Evolutionary conservation across 345 rosid species (phyloP).

Genomic region (Brassica juncea): DNA sequence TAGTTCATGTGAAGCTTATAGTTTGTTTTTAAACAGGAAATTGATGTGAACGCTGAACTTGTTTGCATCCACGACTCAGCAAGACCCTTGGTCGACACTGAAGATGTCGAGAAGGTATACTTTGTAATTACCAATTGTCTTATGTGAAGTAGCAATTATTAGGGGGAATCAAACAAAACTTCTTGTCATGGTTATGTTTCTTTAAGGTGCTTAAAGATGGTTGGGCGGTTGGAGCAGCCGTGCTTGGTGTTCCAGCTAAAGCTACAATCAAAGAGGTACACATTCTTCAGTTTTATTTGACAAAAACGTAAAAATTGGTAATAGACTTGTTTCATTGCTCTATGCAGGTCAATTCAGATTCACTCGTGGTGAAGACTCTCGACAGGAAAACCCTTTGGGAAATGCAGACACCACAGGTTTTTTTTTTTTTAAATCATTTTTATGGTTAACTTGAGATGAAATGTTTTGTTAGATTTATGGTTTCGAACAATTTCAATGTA

Average conservation of each 20-base stretch:
- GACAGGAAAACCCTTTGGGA: constrained; percentile 95
- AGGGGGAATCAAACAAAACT: not conserved
- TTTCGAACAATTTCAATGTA: not conserved
- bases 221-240: constrained; percentile 79
- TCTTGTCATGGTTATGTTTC: constrained; percentile 1
- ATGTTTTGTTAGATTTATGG: not conserved
- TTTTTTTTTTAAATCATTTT: constrained; percentile 9
- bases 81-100: constrained; percentile 68
- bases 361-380: constrained; percentile 81
- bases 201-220: constrained; percentile 80
- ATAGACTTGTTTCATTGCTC: not conserved
- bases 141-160: not conserved
- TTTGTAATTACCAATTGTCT: not conserved
- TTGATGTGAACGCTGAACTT: constrained; percentile 69
- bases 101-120: constrained; percentile 72
- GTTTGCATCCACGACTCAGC: constrained; percentile 97
- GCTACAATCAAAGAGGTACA: constrained; percentile 96
- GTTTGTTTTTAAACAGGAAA: constrained; percentile 45
- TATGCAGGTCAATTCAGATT: constrained; percentile 67
- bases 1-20: constrained; percentile 1
- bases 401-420: constrained; percentile 96
- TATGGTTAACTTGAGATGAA: constrained; percentile 1
- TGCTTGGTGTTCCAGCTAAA: constrained; percentile 91
- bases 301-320: not conserved
- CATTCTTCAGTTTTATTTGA: not conserved